Base-by-base conservation (phyloP, 2,329 filamentous ascomycete genomes). In the Aureobasidium subglaciale region DNA sequence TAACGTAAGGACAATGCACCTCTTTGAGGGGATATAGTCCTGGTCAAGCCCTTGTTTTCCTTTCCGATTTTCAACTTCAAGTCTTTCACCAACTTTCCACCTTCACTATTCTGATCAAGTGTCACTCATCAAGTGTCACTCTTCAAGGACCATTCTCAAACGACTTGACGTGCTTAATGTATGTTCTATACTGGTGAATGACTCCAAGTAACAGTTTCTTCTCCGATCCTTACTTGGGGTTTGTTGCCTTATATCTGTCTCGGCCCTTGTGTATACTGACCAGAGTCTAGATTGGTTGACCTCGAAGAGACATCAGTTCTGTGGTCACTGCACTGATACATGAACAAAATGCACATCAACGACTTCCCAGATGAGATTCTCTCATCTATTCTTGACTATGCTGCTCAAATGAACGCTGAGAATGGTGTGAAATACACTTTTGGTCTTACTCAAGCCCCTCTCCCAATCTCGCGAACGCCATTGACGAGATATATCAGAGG, bases 321-420 rank as follows among this genome's bases (percentile, higher is more conserved):
- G n/a, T 27, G 27, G 13, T 43, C 40, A 43, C 22, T 24, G 27
- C 25, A 48, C 43, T 48, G 43, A 29, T 38, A 13, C 20, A 27
- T 27, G 8, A 43, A n/a, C 50, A 25, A 42, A 4, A 68, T 65
- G 65, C 59, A 59, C 58, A 73, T 81, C 68, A 74, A 74, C 71
- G 68, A 73, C 55, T 71, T 81, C 52, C 78, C 78, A 18, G 71
- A 70, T 62, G 78, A 81, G 69, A 72, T 80, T 58, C 70, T 80
- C 59, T 71, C 72, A 56, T 67, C 74, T 59, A 79, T 81, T 64
- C 74, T 81, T 52, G 68, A 75, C 45, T 67, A 74, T 60, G 71
- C 77, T 56, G 71, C 76, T 59, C 68, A 71, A 57, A 66, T 73
- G 61, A 79, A 80, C 63, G 68, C 71, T 58, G 66, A 67, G 48